These are phyloP conservation scores for Pinus tabuliformis DNA, from an alignment of 75 land plant species.

Conservation along the genomic window DNA sequence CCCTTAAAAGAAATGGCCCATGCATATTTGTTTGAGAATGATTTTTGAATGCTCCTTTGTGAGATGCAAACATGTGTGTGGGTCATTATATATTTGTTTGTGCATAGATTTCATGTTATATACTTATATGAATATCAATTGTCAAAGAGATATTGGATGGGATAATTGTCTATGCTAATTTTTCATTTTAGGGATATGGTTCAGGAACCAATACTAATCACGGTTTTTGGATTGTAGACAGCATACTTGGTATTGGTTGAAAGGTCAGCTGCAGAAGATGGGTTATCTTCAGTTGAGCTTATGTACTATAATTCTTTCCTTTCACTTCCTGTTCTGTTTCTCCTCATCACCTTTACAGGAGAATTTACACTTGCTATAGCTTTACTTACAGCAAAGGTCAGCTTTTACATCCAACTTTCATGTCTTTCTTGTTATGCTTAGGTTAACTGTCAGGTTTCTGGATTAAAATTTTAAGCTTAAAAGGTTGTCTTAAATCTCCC, in stretches of 20 bases:
- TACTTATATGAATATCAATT: neutral
- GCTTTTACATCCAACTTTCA: conserved; percentile 4
- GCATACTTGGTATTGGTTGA: conserved; percentile 94
- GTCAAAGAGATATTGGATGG: neutral
- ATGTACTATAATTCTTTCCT: conserved; percentile 84
- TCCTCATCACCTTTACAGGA: conserved; percentile 71
- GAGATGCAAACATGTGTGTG: conserved; percentile 7
- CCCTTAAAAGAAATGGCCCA: neutral
- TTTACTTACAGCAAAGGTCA: conserved; percentile 68
- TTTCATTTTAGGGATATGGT: neutral
- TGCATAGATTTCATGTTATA: neutral
- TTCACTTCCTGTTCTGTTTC: conserved; percentile 81
- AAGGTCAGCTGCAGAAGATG: conserved; percentile 93
- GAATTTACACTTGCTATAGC: conserved; percentile 70
- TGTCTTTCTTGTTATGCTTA: neutral
- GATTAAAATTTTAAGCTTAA: neutral
- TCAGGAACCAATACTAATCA: conserved; percentile 1
- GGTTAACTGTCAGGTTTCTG: neutral
- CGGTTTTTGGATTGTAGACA: conserved; percentile 50
- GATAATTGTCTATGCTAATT: neutral
- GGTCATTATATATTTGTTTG: neutral
- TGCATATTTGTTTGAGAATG: neutral
- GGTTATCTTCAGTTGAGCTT: conserved; percentile 87
- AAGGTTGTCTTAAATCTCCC: neutral
- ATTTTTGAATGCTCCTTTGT: neutral